Conservation (phyloP, 2,329 filamentous ascomycete genomes). For the Fusarium nelsonii region DNA sequence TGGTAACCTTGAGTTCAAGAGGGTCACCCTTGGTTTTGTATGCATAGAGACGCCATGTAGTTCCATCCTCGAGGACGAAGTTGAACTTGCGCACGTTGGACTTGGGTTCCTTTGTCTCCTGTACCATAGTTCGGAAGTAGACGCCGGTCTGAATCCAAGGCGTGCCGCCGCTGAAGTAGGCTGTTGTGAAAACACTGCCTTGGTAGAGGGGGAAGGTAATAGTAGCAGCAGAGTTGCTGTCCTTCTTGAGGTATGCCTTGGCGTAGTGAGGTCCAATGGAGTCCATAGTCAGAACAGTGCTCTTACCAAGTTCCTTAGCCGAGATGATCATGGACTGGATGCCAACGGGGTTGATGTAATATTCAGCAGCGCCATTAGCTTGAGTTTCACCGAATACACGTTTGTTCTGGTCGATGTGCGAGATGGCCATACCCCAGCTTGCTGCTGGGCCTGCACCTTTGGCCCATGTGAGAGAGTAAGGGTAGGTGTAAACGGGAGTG, state of each 20-base stretch:
- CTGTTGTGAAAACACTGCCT: slow-evolving; percentile 90
- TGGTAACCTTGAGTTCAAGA: slow-evolving; percentile 75
- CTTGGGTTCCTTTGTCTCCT: slow-evolving; percentile 67
- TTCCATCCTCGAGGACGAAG: slow-evolving; percentile 77
- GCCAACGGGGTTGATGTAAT: slow-evolving; percentile 84
- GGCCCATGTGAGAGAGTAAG: slow-evolving; percentile 77
- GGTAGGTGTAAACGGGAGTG: slow-evolving; percentile 78
- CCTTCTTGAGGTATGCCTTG: slow-evolving; percentile 75
- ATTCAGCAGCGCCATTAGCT: slow-evolving; percentile 70
- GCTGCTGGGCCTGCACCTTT: slow-evolving; percentile 70
- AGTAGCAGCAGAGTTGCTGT: slow-evolving; percentile 64
- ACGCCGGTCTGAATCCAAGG: slow-evolving; percentile 81
- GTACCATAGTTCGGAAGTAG: slow-evolving; percentile 77
- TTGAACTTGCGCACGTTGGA: slow-evolving; percentile 80
- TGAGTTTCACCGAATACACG: slow-evolving; percentile 73
- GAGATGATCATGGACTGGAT: slow-evolving; percentile 86
- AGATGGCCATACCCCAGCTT: slow-evolving; percentile 83
- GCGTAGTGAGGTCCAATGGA: slow-evolving; percentile 69
- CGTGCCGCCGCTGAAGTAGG: slow-evolving; percentile 75
- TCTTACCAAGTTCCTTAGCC: slow-evolving; percentile 75
- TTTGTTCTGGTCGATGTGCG: slow-evolving; percentile 77
- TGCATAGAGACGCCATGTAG: slow-evolving; percentile 85
- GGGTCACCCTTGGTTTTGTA: slow-evolving; percentile 69
- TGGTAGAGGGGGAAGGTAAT: slow-evolving; percentile 88
- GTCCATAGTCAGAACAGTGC: slow-evolving; percentile 68